Base-by-base conservation (phyloP, 2,329 filamentous ascomycete species). In the Beauveria scarabaeidicola region DNA sequence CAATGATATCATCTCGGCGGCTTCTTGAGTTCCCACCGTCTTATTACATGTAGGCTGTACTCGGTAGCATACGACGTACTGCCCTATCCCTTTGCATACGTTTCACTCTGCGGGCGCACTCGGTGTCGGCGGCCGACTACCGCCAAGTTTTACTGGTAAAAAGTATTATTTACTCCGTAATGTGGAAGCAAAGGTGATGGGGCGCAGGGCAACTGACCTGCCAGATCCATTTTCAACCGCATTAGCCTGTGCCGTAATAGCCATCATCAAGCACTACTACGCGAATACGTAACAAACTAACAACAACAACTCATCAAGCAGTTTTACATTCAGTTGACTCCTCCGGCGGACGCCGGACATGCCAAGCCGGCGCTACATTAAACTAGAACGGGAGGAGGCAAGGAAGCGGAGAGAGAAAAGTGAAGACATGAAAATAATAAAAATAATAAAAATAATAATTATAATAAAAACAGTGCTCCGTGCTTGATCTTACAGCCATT, bases 171-270 rank as follows among this genome's bases (percentile, higher is more conserved):
- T 10, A 29, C 27, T 10, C 27, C 27, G 27, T 29, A 10, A 29
- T 32, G 29, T 32, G 29, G 29, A 32, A 32, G 27, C 27, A 10
- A 10, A 29, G 29, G 11, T 32, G 10, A 46, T 32, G 55, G 44
- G 32, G 19, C 47, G 15, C 15, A 25, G 11, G 27, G n/a, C 17
- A 43, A 29, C 44, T n/a, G 36, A 58, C 55, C 55, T 58, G 55
- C 55, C 47, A 58, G 55, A 52, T 58, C 38, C 55, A 58, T 58
- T 38, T 36, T 32, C 11, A 48, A 52, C 38, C 17, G 46, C 47
- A 48, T 17, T 9, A 38, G 36, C 11, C 44, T 19, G 32, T 25
- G 29, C 32, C n/a, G n/a, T 17, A 47, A 47, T 47, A 15, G 38
- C 17, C 25, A 40, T 21, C 17, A 15, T 53, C 21, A 11, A 53